phyloP scores from a whole-genome alignment of 2,329 filamentous ascomycete species.

The Alternaria sp. region DNA sequence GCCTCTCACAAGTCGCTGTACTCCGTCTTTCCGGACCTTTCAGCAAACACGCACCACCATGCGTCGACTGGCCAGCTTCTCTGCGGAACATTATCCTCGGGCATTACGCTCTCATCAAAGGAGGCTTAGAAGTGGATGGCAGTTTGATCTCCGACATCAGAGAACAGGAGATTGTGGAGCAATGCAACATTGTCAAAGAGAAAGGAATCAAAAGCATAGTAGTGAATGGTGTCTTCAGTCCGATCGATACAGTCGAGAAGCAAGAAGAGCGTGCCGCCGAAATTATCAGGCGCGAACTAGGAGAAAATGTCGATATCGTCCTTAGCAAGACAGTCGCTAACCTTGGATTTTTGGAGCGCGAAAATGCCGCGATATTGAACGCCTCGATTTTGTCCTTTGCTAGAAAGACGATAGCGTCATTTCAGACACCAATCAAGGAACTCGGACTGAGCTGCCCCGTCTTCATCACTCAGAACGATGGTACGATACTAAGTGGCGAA shows the following conservation, averaged over 20 bases:
- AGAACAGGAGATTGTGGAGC: slow-evolving; percentile 56
- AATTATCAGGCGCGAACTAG: slow-evolving; percentile 59
- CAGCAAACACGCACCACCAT: slow-evolving; percentile 59
- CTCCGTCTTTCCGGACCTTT: slow-evolving; percentile 60
- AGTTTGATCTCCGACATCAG: slow-evolving; percentile 54
- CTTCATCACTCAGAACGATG: slow-evolving; percentile 63
- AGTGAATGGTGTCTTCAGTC: slow-evolving; percentile 66
- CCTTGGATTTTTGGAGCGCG: slow-evolving; percentile 59
- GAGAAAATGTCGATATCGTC: slow-evolving; percentile 58
- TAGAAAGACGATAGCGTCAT: slow-evolving; percentile 55
- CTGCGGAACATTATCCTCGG: slow-evolving; percentile 59
- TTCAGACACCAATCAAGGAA: slow-evolving; percentile 57
- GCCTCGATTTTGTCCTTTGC: slow-evolving; percentile 59
- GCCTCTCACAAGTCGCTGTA: slow-evolving; percentile 62
- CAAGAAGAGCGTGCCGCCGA: slow-evolving; percentile 62
- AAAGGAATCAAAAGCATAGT: slow-evolving; percentile 59
- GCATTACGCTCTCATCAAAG: slow-evolving; percentile 56
- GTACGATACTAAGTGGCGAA: slow-evolving; percentile 58
- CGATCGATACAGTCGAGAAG: slow-evolving; percentile 62
- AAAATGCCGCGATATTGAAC: slow-evolving; percentile 62
- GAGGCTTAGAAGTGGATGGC: slow-evolving; percentile 61
- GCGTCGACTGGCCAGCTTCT: slow-evolving; percentile 58
- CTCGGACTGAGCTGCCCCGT: slow-evolving; percentile 57
- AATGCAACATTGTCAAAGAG: slow-evolving; percentile 56
- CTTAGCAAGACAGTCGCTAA: slow-evolving; percentile 62